Evolutionary conservation across 129 eudicot species (phyloP).

Genomic region (Oenanthe sinensis): DNA sequence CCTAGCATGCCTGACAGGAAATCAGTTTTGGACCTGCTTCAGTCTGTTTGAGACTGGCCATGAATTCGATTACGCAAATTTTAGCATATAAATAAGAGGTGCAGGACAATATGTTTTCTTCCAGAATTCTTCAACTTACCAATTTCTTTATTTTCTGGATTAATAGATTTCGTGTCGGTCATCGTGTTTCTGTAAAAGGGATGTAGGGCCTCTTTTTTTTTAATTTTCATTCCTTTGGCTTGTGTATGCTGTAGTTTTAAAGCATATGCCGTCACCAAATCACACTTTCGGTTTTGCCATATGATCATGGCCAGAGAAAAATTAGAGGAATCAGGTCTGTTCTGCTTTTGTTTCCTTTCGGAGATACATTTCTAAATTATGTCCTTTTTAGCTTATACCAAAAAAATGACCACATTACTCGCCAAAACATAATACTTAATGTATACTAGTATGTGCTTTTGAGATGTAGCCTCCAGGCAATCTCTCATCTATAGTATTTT

Average conservation of each 20-base stretch:
- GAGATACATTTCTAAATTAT: neutral
- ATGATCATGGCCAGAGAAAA: neutral
- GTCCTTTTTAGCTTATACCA: neutral
- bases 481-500: neutral
- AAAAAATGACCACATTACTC: neutral
- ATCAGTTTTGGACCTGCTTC: constrained; percentile 74
- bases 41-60: constrained; percentile 23
- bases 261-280: neutral
- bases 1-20: constrained; percentile 93
- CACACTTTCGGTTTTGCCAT: neutral
- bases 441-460: neutral
- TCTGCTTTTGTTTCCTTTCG: neutral
- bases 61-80: neutral
- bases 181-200: neutral
- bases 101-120: neutral
- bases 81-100: constrained; percentile 29
- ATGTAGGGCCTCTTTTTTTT: neutral
- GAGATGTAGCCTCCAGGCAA: neutral
- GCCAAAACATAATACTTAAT: neutral
- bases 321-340: neutral
- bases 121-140: neutral
- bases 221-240: neutral
- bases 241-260: neutral
- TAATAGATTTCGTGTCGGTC: neutral
- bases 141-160: neutral